A percentile compares a stretch with the other conserved stretches of the same genome.
Evolutionary conservation across 2,329 filamentous ascomycete species (phyloP).

Genomic region (Xylaria sp.): DNA sequence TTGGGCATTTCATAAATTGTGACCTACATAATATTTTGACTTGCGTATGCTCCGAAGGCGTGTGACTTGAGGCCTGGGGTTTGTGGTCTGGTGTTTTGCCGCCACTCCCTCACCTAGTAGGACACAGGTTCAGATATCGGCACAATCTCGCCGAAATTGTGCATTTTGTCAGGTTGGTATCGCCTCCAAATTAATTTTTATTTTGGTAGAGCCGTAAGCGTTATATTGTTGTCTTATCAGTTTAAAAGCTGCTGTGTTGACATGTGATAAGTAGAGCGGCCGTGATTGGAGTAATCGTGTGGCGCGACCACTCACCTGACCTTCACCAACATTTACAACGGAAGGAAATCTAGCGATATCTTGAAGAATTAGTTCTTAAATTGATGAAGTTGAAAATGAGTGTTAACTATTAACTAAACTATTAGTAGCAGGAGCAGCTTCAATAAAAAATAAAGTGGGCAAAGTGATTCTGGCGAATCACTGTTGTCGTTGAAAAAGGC

Average conservation of each 20-base stretch:
- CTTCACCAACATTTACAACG: not conserved
- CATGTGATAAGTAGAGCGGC: not conserved
- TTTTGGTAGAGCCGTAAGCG: not conserved
- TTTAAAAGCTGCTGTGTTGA: not conserved
- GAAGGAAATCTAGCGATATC: not conserved
- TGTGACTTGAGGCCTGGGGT: slow-evolving; percentile 1
- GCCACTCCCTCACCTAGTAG: not conserved
- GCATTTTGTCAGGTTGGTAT: not conserved
- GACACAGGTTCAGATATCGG: slow-evolving; percentile 5
- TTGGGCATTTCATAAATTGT: slow-evolving; percentile 11
- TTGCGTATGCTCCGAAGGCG: slow-evolving; percentile 5
- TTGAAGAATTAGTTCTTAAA: not conserved
- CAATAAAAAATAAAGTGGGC: not conserved
- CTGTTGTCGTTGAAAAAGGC: not conserved
- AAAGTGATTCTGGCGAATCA: not conserved
- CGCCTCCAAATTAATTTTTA: not conserved
- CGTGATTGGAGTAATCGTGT: slow-evolving; percentile 14
- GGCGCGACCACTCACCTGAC: not conserved
- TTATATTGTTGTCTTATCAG: not conserved
- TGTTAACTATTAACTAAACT: not conserved
- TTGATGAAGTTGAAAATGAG: not conserved
- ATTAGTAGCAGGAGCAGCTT: not conserved
- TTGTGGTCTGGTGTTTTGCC: slow-evolving; percentile 8
- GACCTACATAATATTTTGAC: slow-evolving; percentile 9
- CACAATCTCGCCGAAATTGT: slow-evolving; percentile 9